Conservation (phyloP, 371 early-diverging fungal genomes). For the Rhizomucor miehei region DNA sequence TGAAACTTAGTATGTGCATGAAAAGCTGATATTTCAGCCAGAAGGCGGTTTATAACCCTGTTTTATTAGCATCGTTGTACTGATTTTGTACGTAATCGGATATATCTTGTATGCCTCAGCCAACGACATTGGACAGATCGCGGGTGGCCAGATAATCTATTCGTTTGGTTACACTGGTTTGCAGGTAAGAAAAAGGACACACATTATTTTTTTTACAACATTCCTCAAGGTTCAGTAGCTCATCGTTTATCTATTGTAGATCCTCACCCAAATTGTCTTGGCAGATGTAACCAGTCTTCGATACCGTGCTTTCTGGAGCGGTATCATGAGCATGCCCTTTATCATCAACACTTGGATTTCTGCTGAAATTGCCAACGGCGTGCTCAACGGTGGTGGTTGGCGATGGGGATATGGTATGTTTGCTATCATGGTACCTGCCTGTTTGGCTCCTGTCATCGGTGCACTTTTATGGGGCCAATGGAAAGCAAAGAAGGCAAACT, state of each 20-base stretch:
- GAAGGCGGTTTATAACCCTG: not conserved
- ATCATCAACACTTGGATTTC: conserved; percentile 13
- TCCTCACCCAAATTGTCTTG: conserved; percentile 6
- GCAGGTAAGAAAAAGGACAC: conserved; percentile 6
- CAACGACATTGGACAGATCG: conserved; percentile 7
- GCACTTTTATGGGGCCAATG: conserved; percentile 15
- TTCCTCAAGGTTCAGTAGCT: not conserved
- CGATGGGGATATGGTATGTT: conserved; percentile 25
- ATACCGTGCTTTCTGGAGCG: conserved; percentile 18
- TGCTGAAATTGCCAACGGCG: conserved; percentile 8
- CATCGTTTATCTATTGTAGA: not conserved
- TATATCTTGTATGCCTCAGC: conserved; percentile 19
- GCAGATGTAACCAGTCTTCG: conserved; percentile 13
- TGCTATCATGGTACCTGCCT: conserved; percentile 18
- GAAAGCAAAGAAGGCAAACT: conserved; percentile 12
- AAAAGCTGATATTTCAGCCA: not conserved
- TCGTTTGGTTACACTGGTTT: conserved; percentile 18
- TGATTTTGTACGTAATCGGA: conserved; percentile 11
- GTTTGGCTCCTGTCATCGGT: conserved; percentile 13
- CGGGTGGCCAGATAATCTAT: conserved; percentile 15
- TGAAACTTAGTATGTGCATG: conserved; percentile 13
- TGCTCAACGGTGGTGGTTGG: conserved; percentile 12
- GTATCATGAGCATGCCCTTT: conserved; percentile 15
- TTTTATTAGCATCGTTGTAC: conserved; percentile 8
- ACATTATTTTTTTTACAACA: not conserved